Percentiles rank a stretch among this genome's conserved stretches.
Evolutionary conservation across 192 early-diverging fungal species (phyloP).

Genomic region (Backusella parvicylindrica): DNA sequence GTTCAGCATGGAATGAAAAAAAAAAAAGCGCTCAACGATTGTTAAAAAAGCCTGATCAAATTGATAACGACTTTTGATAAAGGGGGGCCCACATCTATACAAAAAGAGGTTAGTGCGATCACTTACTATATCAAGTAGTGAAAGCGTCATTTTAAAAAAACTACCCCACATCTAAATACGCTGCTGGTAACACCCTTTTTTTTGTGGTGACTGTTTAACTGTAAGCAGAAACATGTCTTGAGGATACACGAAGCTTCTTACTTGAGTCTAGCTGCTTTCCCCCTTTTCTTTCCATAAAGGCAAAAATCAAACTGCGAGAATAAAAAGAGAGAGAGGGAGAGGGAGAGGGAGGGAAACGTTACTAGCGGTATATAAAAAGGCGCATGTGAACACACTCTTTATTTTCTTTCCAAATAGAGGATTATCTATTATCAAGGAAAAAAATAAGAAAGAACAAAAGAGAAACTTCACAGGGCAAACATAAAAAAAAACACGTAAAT

Average conservation of each 20-base stretch:
- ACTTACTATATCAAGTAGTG: constrained; percentile 4
- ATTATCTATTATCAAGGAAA: not conserved
- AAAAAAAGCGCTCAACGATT: not conserved
- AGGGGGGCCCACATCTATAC: constrained; percentile 10
- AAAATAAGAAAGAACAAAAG: not conserved
- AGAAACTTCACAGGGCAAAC: not conserved
- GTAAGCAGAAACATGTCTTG: not conserved
- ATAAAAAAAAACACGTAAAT: not conserved
- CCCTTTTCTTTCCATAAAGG: not conserved
- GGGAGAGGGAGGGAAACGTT: not conserved
- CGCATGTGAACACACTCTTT: not conserved
- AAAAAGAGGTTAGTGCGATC: constrained; percentile 9
- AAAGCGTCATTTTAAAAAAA: constrained; percentile 3
- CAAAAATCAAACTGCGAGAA: not conserved
- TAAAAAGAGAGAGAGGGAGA: too few relatives aligned
- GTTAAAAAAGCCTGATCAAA: not conserved
- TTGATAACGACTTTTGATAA: not conserved
- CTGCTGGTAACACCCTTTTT: not conserved
- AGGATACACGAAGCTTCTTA: not conserved
- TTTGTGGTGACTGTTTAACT: not conserved
- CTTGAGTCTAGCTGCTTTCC: not conserved
- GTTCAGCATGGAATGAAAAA: not conserved
- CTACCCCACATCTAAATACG: not conserved
- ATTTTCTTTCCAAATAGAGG: not conserved
- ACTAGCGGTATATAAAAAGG: not conserved